Conservation (phyloP, 441 rosid species). For the Adansonia rubrostipa region DNA sequence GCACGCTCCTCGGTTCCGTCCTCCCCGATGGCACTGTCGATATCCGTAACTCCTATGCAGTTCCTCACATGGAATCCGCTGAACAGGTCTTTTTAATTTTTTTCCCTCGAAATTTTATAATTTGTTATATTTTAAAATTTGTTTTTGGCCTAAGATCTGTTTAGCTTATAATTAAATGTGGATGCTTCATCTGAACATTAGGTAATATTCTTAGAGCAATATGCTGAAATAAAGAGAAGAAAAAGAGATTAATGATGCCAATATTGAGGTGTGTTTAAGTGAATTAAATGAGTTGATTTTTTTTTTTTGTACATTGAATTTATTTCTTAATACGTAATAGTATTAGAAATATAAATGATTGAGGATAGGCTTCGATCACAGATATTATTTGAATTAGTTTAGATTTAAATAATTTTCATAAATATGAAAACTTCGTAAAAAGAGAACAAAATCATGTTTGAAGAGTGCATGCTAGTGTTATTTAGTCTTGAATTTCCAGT, state of each 20-base stretch:
- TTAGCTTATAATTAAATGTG: neutral
- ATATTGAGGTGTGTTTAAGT: neutral
- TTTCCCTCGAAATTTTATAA: neutral
- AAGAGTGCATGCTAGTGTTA: neutral
- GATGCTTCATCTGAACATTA: neutral
- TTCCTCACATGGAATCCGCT: slow-evolving; percentile 90
- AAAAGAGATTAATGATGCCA: neutral
- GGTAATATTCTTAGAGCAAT: neutral
- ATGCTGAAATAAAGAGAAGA: neutral
- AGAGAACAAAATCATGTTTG: neutral
- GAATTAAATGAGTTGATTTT: neutral
- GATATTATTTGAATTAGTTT: neutral
- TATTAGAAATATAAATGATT: neutral
- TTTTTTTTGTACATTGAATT: neutral
- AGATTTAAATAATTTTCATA: neutral
- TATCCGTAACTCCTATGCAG: slow-evolving; percentile 87
- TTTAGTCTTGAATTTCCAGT: neutral
- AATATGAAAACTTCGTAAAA: neutral
- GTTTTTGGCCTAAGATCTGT: neutral
- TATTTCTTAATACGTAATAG: neutral
- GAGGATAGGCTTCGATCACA: neutral
- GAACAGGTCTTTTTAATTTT: slow-evolving; percentile 47
- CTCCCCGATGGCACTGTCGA: slow-evolving; percentile 90
- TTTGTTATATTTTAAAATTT: neutral
- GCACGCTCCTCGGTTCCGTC: slow-evolving; percentile 90